phyloP scores from a whole-genome alignment of 805 yeast species.

The Pichia eremophila region DNA sequence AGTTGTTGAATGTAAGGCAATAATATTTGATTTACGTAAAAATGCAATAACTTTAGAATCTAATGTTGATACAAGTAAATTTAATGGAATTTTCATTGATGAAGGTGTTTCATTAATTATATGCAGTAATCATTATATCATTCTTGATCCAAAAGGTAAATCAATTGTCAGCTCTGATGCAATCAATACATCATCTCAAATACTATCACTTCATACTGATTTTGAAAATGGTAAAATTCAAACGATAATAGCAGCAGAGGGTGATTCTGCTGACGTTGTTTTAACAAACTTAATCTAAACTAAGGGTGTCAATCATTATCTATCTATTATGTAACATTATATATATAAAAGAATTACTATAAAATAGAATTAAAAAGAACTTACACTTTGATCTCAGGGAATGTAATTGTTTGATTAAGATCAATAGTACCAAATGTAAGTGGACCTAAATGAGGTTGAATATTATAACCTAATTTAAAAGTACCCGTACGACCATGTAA shows the following conservation, averaged over 20 bases:
- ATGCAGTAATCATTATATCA: background rate
- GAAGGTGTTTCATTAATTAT: background rate
- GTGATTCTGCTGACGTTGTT: no score
- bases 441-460: slow-evolving; percentile 87
- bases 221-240: no score
- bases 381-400: slow-evolving; percentile 12
- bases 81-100: background rate
- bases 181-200: no score
- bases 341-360: background rate
- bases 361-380: background rate
- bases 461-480: slow-evolving; percentile 75
- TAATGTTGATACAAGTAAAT: background rate
- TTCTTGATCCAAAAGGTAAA: slow-evolving; percentile 3
- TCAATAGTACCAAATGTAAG: slow-evolving; percentile 55
- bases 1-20: background rate
- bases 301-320: no score
- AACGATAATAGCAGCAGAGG: no score
- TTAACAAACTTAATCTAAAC: no score
- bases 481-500: slow-evolving; percentile 57
- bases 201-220: no score
- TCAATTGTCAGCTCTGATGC: background rate
- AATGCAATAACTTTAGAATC: background rate
- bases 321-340: no score
- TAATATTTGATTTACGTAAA: slow-evolving; percentile 5
- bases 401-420: slow-evolving; percentile 14